Conservation (phyloP, 2,329 filamentous ascomycete species). For the Trichoderma harzianum region DNA sequence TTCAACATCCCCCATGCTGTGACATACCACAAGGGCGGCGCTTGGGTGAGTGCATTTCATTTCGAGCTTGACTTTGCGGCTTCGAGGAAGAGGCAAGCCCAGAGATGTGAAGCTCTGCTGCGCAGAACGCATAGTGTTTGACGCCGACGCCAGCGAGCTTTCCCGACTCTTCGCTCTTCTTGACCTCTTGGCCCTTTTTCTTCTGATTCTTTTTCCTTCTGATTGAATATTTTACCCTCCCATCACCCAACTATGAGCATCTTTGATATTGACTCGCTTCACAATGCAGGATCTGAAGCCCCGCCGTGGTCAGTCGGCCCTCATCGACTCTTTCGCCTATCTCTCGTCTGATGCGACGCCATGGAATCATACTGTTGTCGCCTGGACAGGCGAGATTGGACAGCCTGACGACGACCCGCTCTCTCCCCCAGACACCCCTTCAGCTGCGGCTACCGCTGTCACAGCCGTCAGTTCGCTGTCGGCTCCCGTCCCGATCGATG, state of each 20-base stretch:
- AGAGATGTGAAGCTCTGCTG: not conserved
- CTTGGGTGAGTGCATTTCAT: conserved; percentile 52
- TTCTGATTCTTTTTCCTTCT: not conserved
- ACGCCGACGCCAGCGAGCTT: not conserved
- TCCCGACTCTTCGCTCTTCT: not conserved
- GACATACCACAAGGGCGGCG: conserved; percentile 54
- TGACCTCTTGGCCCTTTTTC: not conserved
- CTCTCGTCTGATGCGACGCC: conserved; percentile 78
- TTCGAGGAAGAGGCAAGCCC: not conserved
- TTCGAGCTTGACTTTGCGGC: not conserved
- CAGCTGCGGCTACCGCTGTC: conserved; percentile 42
- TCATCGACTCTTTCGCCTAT: conserved; percentile 88
- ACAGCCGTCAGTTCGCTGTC: conserved; percentile 69
- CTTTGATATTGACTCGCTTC: not conserved
- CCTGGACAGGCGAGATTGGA: conserved; percentile 89
- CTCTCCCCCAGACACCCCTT: conserved; percentile 47
- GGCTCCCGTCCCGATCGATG: conserved; percentile 73
- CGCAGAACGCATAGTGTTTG: not conserved
- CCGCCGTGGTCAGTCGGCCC: conserved; percentile 81
- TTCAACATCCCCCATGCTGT: conserved; percentile 61
- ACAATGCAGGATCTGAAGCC: conserved; percentile 65
- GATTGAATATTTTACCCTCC: not conserved
- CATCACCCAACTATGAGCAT: not conserved
- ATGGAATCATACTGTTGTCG: conserved; percentile 90
- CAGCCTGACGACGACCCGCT: conserved; percentile 40